Percentiles rank a stretch among this genome's conserved stretches.
phyloP scores from a whole-genome alignment of 2,329 filamentous ascomycete species.

The Colletotrichum sp. region DNA sequence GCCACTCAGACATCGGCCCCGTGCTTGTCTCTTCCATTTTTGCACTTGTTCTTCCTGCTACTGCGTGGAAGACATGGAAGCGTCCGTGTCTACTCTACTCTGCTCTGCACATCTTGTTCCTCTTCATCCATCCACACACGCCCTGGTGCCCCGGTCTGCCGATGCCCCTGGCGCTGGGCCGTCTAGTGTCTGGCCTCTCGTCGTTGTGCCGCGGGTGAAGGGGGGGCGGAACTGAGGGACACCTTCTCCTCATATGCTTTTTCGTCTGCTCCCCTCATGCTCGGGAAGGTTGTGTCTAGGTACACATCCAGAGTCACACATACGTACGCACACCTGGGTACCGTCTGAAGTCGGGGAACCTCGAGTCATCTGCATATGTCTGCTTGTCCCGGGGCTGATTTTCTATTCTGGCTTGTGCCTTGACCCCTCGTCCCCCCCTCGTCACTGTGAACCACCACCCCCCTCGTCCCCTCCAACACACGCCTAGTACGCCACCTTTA shows the following conservation, averaged over 20 bases:
- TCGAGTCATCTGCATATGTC: conserved; percentile 21
- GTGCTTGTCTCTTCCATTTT: not conserved
- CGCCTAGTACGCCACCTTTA: conserved; percentile 11
- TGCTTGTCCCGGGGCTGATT: not conserved
- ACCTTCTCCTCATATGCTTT: conserved; percentile 15
- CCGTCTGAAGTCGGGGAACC: not conserved
- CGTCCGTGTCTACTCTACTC: not conserved
- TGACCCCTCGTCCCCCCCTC: not conserved
- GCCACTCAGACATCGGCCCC: not conserved
- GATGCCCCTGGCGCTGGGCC: conserved; percentile 4
- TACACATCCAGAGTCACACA: not conserved
- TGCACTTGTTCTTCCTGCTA: not conserved
- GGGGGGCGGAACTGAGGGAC: not conserved
- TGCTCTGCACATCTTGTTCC: not conserved
- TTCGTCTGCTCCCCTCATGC: conserved; percentile 9
- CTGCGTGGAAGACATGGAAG: not conserved
- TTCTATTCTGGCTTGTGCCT: conserved; percentile 17
- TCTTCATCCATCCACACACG: not conserved
- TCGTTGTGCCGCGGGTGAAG: conserved; percentile 14
- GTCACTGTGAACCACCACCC: not conserved
- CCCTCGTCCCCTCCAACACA: not conserved
- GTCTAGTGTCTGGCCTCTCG: not conserved
- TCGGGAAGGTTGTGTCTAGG: not conserved
- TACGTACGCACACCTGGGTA: not conserved
- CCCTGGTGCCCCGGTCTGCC: not conserved